These are phyloP conservation scores for Trichoderma sp. DNA, from an alignment of 2,329 filamentous ascomycete genomes.

Conservation along the genomic window DNA sequence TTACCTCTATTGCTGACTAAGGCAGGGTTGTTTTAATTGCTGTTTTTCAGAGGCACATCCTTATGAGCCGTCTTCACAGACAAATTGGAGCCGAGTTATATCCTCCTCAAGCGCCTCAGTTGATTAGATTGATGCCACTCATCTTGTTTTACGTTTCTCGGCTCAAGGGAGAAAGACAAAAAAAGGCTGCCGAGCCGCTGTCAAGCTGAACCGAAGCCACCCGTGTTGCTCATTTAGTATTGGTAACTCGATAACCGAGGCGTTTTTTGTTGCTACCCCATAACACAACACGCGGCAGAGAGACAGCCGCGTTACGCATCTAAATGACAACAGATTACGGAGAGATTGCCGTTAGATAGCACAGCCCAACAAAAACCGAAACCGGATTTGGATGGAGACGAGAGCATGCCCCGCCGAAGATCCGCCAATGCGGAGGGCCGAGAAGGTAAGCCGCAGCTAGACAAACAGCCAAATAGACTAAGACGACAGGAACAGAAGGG, in stretches of 20 bases:
- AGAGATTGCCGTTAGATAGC: neutral
- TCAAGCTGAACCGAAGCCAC: conserved; percentile 13
- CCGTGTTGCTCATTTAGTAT: neutral
- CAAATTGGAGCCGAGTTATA: neutral
- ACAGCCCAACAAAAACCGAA: conserved; percentile 17
- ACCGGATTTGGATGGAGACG: neutral
- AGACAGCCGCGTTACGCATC: conserved; percentile 18
- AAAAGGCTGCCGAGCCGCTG: conserved; percentile 5
- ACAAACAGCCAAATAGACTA: neutral
- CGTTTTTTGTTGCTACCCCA: neutral
- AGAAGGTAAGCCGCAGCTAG: conserved; percentile 14
- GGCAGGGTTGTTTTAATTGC: neutral
- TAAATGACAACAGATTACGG: conserved; percentile 11
- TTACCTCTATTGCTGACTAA: neutral
- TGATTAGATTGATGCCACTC: neutral
- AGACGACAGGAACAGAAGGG: neutral
- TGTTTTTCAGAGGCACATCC: neutral
- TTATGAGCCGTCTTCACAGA: neutral
- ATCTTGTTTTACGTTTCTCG: neutral
- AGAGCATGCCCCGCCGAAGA: neutral
- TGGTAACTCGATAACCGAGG: conserved; percentile 3
- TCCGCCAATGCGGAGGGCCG: conserved; percentile 24
- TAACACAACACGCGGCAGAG: conserved; percentile 1
- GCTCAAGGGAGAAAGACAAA: neutral
- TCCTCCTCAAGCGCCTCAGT: neutral